A percentile compares a stretch with the other conserved stretches of the same genome.
Evolutionary conservation across 139 green algal species (phyloP).

Genomic region (Coelastrella sp.): DNA sequence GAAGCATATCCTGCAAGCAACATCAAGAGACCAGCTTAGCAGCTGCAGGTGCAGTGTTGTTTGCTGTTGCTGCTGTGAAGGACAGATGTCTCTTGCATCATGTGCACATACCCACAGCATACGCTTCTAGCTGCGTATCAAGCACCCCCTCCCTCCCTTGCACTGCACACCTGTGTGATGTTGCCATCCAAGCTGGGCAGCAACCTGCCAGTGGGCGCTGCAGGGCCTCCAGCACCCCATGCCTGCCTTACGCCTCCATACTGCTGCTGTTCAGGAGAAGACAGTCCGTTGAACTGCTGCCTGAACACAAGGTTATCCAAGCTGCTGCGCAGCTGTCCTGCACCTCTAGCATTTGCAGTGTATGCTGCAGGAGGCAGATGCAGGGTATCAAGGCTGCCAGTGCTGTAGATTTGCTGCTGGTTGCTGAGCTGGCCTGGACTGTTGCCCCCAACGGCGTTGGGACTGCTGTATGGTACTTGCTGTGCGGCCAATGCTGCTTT

Average conservation of each 20-base stretch:
- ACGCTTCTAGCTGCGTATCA: too few relatives aligned
- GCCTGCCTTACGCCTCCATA: background rate
- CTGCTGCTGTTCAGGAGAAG: slow-evolving; percentile 10
- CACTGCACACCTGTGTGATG: background rate
- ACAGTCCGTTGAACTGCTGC: background rate
- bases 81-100: too few relatives aligned
- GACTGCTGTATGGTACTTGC: background rate
- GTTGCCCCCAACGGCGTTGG: background rate
- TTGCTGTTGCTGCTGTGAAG: too few relatives aligned
- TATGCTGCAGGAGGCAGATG: background rate
- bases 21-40: background rate
- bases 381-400: slow-evolving; percentile 3
- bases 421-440: background rate
- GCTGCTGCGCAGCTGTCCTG: slow-evolving; percentile 25
- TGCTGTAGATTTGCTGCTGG: background rate
- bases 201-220: slow-evolving; percentile 20
- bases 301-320: slow-evolving; percentile 6
- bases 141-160: too few relatives aligned
- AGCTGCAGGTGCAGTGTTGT: too few relatives aligned
- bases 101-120: too few relatives aligned
- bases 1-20: slow-evolving; percentile 23
- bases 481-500: slow-evolving; percentile 15
- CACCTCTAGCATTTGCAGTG: background rate
- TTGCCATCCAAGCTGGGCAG: background rate
- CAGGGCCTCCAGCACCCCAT: background rate